Evolutionary conservation across 2,329 filamentous ascomycete species (phyloP).

Genomic region (Pseudogymnoascus sp.): DNA sequence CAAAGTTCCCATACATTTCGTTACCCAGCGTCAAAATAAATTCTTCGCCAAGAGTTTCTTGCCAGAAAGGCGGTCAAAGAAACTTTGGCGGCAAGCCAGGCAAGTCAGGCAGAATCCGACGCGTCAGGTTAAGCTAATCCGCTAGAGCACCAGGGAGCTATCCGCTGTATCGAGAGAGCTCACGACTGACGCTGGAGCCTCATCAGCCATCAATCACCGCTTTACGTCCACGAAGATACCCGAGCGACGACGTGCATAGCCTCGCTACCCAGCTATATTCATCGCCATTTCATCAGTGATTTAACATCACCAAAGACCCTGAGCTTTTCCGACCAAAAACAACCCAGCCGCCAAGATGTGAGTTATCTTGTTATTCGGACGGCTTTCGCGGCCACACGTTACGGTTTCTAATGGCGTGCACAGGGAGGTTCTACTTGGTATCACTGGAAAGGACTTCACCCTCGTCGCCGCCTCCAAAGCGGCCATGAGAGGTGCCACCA

Average conservation of each 20-base stretch:
- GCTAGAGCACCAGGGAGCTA: conserved; percentile 9
- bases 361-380: conserved; percentile 13
- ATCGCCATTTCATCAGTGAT: conserved; percentile 18
- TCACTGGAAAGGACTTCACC: conserved; percentile 98
- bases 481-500: conserved; percentile 92
- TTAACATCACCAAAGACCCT: conserved; percentile 18
- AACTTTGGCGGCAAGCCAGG: conserved; percentile 1
- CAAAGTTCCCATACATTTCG: background rate
- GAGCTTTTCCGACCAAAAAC: background rate
- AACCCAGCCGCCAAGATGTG: conserved; percentile 24
- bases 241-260: conserved; percentile 18
- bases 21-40: conserved; percentile 9
- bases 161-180: conserved; percentile 1
- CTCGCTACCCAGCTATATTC: conserved; percentile 17
- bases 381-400: conserved; percentile 12
- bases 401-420: conserved; percentile 9
- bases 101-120: conserved; percentile 10
- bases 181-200: conserved; percentile 8
- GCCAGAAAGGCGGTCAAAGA: conserved; percentile 8
- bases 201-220: conserved; percentile 9
- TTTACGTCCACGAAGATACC: conserved; percentile 2
- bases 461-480: conserved; percentile 96
- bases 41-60: conserved; percentile 10
- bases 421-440: conserved; percentile 96
- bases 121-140: conserved; percentile 10